These are phyloP conservation scores for Annulohypoxylon maeteangense DNA, from an alignment of 495 filamentous ascomycete genomes.

Conservation along the genomic window DNA sequence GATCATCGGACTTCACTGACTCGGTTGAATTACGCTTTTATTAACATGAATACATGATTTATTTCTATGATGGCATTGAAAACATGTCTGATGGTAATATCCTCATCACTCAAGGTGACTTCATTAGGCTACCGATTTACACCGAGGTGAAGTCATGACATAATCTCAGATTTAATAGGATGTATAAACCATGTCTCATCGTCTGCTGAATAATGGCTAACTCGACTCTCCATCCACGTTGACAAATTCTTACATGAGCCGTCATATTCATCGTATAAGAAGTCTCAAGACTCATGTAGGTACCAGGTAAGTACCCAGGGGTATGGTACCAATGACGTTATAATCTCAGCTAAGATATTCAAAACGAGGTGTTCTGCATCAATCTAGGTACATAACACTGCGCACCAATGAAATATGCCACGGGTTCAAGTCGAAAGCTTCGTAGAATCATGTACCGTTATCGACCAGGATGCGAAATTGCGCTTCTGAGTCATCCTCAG, in stretches of 20 bases:
- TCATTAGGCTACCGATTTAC: no score
- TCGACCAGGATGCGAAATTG: neutral
- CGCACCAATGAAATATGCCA: neutral
- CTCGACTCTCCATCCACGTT: no score
- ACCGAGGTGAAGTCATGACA: no score
- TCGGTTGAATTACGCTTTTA: neutral
- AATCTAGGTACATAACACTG: neutral
- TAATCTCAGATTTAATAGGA: no score
- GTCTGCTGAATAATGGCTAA: neutral
- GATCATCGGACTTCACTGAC: neutral
- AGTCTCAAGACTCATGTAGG: neutral
- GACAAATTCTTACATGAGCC: no score
- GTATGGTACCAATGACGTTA: neutral
- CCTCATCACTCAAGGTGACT: neutral
- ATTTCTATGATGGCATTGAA: neutral
- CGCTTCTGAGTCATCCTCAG: slow-evolving; percentile 6
- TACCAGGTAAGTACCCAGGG: neutral
- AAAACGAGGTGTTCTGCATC: neutral
- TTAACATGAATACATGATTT: neutral
- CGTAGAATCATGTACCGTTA: neutral
- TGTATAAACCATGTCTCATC: neutral
- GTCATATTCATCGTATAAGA: neutral
- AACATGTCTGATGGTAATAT: neutral
- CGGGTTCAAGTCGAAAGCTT: neutral
- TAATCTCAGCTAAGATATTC: neutral